Evolutionary conservation across 2,329 filamentous ascomycete genomes (phyloP), one percentile per base, ranked within the genome.

Genomic region (Didymella pinodella): DNA sequence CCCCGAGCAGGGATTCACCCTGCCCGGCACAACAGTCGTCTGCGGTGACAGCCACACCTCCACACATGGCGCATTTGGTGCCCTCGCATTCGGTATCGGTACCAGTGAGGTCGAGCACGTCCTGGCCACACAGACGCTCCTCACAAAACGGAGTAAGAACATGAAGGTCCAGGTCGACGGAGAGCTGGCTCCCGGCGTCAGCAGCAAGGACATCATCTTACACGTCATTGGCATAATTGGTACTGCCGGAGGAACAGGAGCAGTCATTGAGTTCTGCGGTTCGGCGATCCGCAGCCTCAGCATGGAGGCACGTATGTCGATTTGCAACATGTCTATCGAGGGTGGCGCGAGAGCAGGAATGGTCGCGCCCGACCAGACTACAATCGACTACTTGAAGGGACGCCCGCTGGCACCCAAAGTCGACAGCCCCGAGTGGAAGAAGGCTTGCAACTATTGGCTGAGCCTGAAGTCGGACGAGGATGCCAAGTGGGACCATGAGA

Each of bases 291-390:
- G 92, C 68, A 82, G 80, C 62, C 84, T 98, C 70, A 96, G 92
- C 79, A 97, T 99, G 87, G 95, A 98, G 80, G 95, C 94, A 43
- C 88, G 95, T 68, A 98, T 99, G 95, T 97, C 93, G 64, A 96
- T 99, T 77, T 98, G 95, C 84, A 99, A 99, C 83, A 98, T 98
- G 95, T 93, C 93, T 14, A 97, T 98, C 69, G 95, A 99, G 83
- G 95, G 85, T 68, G 95, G 95, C 79, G 95, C 95, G 47, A 87
- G 95, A 80, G 94, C 94, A 61, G 95, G 95, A 67, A 96, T 99
- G 93, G 89, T 99, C 59, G 95, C 95, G 10, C 95, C 95, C 5
- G 95, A 99, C 73, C 90, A 97, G 74, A 90, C 84, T 58, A 98
- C 95, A 28, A 97, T 97, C 70, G 92, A 96, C 67, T 99, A 98